Percentiles rank a stretch among this genome's conserved stretches.
Conservation (phyloP, 2,329 filamentous ascomycete species). For the Cercospora zeae-maydis region DNA sequence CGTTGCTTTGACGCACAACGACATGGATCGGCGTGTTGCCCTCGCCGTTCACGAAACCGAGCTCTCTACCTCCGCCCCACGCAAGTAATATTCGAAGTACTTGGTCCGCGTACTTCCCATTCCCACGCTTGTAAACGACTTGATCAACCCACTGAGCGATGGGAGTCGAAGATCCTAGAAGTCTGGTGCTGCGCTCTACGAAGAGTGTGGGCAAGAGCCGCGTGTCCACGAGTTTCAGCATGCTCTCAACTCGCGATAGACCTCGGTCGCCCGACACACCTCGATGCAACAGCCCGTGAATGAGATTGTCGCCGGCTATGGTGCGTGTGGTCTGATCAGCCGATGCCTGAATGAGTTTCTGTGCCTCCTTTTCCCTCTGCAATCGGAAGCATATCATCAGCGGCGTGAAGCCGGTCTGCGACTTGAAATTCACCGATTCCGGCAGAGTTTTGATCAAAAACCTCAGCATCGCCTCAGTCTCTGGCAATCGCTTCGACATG, state of each 20-base stretch:
- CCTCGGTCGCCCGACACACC: conserved; percentile 11
- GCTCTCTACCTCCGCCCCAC: conserved; percentile 46
- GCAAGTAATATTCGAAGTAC: conserved; percentile 29
- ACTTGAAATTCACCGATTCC: conserved; percentile 60
- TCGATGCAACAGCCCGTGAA: conserved; percentile 55
- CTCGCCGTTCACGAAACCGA: conserved; percentile 54
- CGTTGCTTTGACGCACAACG: conserved; percentile 45
- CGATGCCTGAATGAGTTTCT: conserved; percentile 62
- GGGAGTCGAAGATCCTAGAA: conserved; percentile 58
- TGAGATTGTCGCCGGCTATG: conserved; percentile 59
- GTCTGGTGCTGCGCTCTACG: conserved; percentile 53
- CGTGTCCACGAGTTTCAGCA: conserved; percentile 59
- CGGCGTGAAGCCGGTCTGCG: conserved; percentile 58
- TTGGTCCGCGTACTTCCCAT: conserved; percentile 8
- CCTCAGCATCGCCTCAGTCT: conserved; percentile 57
- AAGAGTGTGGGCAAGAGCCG: conserved; percentile 57
- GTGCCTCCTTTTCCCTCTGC: conserved; percentile 53
- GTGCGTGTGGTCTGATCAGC: conserved; percentile 63
- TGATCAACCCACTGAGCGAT: conserved; percentile 46
- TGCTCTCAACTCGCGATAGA: conserved; percentile 24
- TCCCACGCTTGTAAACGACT: neutral
- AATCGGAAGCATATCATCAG: conserved; percentile 63
- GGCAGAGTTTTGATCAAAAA: conserved; percentile 64
- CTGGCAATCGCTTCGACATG: conserved; percentile 26
- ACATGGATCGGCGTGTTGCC: conserved; percentile 65